phyloP scores from a whole-genome alignment of 2,329 filamentous ascomycete genomes.

The Tolypocladium guangdongense region DNA sequence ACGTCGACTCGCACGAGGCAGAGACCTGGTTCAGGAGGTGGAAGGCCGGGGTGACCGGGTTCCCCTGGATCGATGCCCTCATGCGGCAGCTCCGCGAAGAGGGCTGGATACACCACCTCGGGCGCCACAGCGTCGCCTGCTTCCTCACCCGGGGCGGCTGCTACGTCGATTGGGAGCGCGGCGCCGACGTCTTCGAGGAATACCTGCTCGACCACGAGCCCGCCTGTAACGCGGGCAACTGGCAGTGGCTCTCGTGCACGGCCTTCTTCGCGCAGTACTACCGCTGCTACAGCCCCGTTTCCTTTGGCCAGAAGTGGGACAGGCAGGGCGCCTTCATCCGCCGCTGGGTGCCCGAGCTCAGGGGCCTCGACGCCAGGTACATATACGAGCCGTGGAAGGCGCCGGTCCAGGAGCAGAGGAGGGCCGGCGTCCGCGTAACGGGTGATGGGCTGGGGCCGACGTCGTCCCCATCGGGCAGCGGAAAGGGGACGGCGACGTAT shows the following conservation, averaged over 20 bases:
- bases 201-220: conserved; percentile 65
- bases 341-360: conserved; percentile 57
- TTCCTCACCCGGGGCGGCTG: conserved; percentile 72
- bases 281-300: conserved; percentile 57
- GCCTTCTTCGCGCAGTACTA: conserved; percentile 67
- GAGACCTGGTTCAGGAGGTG: conserved; percentile 59
- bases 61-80: conserved; percentile 71
- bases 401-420: conserved; percentile 55
- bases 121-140: conserved; percentile 66
- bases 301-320: conserved; percentile 69
- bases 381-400: conserved; percentile 77
- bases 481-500: conserved; percentile 36
- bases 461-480: conserved; percentile 18
- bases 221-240: conserved; percentile 64
- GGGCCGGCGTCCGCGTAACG: conserved; percentile 51
- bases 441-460: conserved; percentile 33
- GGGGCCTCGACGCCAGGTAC: conserved; percentile 50
- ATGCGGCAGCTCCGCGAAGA: conserved; percentile 64
- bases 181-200: conserved; percentile 69
- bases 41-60: conserved; percentile 59
- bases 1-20: conserved; percentile 50
- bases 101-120: conserved; percentile 74
- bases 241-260: conserved; percentile 68
- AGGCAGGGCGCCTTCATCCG: conserved; percentile 53
- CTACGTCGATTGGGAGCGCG: conserved; percentile 70